Conservation (phyloP, 2,329 filamentous ascomycete species). For the Rasamsonia emersonii region DNA sequence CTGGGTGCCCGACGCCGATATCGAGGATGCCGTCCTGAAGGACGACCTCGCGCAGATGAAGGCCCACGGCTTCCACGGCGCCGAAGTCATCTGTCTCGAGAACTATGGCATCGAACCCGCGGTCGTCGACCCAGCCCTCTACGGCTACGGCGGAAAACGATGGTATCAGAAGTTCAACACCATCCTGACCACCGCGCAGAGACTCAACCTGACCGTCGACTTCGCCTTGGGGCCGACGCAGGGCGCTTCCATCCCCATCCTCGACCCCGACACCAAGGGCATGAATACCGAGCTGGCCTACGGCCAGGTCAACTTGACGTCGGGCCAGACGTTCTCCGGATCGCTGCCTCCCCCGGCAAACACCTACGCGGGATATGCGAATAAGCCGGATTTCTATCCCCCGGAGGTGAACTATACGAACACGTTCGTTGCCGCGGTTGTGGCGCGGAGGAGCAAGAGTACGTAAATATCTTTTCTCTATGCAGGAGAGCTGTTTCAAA, state of each 20-base stretch:
- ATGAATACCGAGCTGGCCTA: conserved; percentile 2
- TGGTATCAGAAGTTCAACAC: conserved; percentile 1
- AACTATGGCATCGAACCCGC: conserved; percentile 1
- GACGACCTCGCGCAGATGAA: not conserved
- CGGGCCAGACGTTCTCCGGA: not conserved
- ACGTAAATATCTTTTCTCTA: no score
- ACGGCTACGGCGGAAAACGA: not conserved
- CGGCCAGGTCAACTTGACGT: conserved; percentile 1
- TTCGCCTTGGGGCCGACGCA: conserved; percentile 1
- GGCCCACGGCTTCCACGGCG: not conserved
- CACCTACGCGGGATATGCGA: conserved; percentile 1
- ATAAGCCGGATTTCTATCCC: conserved; percentile 1
- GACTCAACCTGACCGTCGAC: conserved; percentile 1
- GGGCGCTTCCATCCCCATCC: conserved; percentile 1
- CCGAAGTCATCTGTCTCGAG: conserved; percentile 1
- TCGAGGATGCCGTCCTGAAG: not conserved
- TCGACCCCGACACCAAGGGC: conserved; percentile 1
- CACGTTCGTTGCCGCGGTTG: not conserved
- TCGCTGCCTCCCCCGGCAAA: not conserved
- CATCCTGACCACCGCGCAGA: not conserved
- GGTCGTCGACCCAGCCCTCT: conserved; percentile 1
- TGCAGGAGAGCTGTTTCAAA: no score
- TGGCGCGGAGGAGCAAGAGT: conserved; percentile 1
- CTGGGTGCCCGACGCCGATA: conserved; percentile 1
- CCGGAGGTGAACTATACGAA: conserved; percentile 1